Evolutionary conservation across 345 rosid species (phyloP).

Genomic region (Raphanus sativus): DNA sequence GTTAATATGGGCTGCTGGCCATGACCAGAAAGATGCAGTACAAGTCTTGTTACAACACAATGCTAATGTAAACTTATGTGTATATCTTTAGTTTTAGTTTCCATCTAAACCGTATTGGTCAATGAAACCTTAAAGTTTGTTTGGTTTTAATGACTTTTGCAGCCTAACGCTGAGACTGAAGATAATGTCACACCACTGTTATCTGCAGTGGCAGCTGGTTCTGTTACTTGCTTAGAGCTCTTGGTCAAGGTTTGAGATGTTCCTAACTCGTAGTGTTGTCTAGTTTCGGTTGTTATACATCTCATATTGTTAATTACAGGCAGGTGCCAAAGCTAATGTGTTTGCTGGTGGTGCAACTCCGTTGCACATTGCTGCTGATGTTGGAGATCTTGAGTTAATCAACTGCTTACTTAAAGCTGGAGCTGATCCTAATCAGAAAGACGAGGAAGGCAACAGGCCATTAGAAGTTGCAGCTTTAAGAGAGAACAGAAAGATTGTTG

Average conservation of each 20-base stretch:
- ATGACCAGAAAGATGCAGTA: conserved; percentile 70
- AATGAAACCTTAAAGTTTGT: background rate
- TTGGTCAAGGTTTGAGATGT: conserved; percentile 64
- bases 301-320: conserved; percentile 48
- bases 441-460: conserved; percentile 86
- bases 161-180: conserved; percentile 90
- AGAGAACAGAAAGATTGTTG: conserved; percentile 63
- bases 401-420: conserved; percentile 76
- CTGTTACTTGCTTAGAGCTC: conserved; percentile 68
- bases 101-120: background rate
- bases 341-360: conserved; percentile 90
- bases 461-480: conserved; percentile 81
- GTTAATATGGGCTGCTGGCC: conserved; percentile 91
- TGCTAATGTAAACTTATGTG: conserved; percentile 53
- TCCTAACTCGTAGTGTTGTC: too few relatives aligned
- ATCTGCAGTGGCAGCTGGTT: conserved; percentile 92
- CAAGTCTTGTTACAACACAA: conserved; percentile 71
- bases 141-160: conserved; percentile 36
- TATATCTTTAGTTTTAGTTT: background rate
- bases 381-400: conserved; percentile 62
- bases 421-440: conserved; percentile 72
- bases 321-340: conserved; percentile 75
- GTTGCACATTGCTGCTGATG: conserved; percentile 87
- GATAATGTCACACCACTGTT: conserved; percentile 77
- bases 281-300: background rate